Base-by-base conservation (phyloP, 306 rosid genomes). In the Pachyrhizus erosus region DNA sequence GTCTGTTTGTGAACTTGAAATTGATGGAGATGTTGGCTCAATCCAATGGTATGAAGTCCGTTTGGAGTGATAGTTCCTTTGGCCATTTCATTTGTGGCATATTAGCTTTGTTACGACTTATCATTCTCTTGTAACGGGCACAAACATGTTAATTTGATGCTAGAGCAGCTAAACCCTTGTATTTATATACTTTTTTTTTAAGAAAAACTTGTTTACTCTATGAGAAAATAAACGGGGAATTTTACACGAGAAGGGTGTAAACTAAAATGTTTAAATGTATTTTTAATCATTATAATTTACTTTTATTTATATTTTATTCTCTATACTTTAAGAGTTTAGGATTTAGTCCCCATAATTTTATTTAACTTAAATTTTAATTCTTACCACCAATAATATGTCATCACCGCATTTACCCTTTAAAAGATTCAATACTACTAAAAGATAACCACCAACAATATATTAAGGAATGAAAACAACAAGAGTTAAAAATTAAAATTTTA, bases 41-140 rank as follows among this genome's bases (percentile, higher is more conserved):
- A 60, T 95, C 15, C 98, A 95, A 55, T 95, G 98, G 99, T 95
- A 91, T 13, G 91, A 95, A 60, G 97, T 95, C 31, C 94, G 93
- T 43, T 77, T 95, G 34, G 94, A 91, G 34, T 9, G 27, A 77
- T 24, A 43, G 26, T 69, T 82, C 18, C 68, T 45, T 81, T 72
- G 9, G 1, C 48, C 43, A 66, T 49, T 66, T 66, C 39, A 46
- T 29, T 11, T 10, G 33, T 43, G 70, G 17, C 26, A 49, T 9
- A 9, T 54, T 58, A 42, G 49, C 5, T 42, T 78, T 33, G 18
- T 58, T 43, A 26, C 13, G 17, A 58, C 34, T 17, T 54, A 37
- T 4, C 17, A 54, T 39, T 34, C 37, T 54, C 51, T 54, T 54
- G 62, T 9, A 14, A 55, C 4, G 11, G 17, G 3, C 52, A 46